Evolutionary conservation across 306 rosid species (phyloP), one percentile per base, ranked within the genome.

Genomic region (Begonia masoniana): DNA sequence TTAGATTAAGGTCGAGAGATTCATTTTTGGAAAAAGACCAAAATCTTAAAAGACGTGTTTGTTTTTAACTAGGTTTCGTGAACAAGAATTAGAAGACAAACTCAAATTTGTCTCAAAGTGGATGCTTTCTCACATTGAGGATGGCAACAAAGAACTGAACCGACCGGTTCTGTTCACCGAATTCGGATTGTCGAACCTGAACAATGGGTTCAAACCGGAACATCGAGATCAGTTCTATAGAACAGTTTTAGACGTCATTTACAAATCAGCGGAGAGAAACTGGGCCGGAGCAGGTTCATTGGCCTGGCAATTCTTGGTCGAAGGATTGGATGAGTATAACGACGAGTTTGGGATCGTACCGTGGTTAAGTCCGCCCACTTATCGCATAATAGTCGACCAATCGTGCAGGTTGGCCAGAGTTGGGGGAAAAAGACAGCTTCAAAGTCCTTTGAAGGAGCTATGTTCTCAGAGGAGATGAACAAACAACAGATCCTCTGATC

Each of bases 61-160:
- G 39, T 31, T 46, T 36, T 36, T 51, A 31, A n/a, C 36, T 50
- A 91, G 99, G 99, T 81, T 91, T 52, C 74, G 69, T 41, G 70
- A 61, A 16, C 67, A 71, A 59, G 75, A 50, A 13, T 72, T 81
- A 56, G 94, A 86, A 54, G 81, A 64, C 39, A 73, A 81, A 43
- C 78, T 92, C 54, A 70, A 69, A 59, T 92, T 77, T 57, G 80
- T 92, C 10, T 66, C 80, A 23, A 83, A 92, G 76, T 92, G 99
- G 99, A 83, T 81, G 95, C 71, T 47, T 54, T 86, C 99, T 47
- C 99, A 92, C 79, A 92, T 92, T 43, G 93, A 86, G 69, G 99
- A 92, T 50, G 87, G 99, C 47, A 80, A 83, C 62, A 80, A 54
- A 60, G 80, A 68, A 52, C 70, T 92, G 75, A 75, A 73, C 31